These are phyloP conservation scores for Boletus barrowsii DNA, from an alignment of 768 basidiomycete species.

Conservation along the genomic window DNA sequence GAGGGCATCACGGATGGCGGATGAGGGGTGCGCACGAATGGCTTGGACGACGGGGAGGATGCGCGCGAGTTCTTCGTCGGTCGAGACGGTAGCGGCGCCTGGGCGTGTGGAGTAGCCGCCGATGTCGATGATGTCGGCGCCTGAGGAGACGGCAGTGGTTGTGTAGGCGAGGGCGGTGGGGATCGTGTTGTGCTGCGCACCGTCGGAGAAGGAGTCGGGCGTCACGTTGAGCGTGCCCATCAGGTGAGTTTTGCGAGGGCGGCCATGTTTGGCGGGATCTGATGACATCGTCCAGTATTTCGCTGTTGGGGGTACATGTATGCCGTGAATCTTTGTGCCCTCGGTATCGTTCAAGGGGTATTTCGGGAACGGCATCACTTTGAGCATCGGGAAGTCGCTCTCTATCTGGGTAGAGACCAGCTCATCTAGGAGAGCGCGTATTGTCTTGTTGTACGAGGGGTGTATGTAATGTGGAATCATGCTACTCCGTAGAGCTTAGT, in stretches of 20 bases:
- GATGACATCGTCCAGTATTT: constrained; percentile 26
- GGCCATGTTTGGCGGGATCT: constrained; percentile 8
- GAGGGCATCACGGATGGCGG: constrained; percentile 11
- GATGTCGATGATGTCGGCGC: constrained; percentile 82
- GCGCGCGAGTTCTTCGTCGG: constrained; percentile 67
- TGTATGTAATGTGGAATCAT: constrained; percentile 76
- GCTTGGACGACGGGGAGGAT: constrained; percentile 69
- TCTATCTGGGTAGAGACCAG: constrained; percentile 32
- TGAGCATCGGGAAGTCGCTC: constrained; percentile 51
- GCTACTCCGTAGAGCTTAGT: constrained; percentile 38
- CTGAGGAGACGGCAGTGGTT: constrained; percentile 44
- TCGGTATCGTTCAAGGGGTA: constrained; percentile 37
- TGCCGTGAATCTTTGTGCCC: constrained; percentile 1
- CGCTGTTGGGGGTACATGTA: constrained; percentile 19
- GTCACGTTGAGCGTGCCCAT: constrained; percentile 73
- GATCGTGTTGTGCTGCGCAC: constrained; percentile 34
- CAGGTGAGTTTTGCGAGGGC: constrained; percentile 51
- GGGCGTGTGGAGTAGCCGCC: constrained; percentile 95
- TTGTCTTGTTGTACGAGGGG: constrained; percentile 49
- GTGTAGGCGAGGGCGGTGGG: constrained; percentile 55
- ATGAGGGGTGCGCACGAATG: constrained; percentile 40
- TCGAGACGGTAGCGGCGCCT: constrained; percentile 59
- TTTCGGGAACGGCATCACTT: constrained; percentile 72
- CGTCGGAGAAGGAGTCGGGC: background rate
- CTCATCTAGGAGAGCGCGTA: constrained; percentile 45